Evolutionary conservation across 2,329 filamentous ascomycete genomes (phyloP).

Genomic region (Proliferodiscus dingleyae): DNA sequence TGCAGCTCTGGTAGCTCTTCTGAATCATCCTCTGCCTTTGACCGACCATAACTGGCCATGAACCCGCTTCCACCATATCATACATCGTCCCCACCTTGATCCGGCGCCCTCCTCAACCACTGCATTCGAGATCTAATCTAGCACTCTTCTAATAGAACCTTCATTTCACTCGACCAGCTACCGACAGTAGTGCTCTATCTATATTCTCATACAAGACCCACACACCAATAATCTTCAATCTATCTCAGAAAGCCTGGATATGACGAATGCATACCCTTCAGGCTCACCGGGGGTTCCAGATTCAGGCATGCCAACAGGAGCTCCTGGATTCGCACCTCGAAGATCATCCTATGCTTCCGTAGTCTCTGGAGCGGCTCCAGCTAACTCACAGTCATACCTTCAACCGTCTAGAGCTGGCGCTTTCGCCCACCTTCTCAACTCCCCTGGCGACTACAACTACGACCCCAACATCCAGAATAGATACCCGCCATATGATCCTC

Average conservation of each 20-base stretch:
- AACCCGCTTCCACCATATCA: slow-evolving; percentile 5
- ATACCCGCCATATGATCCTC: slow-evolving; percentile 22
- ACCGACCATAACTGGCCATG: slow-evolving; percentile 1
- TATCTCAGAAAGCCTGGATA: slow-evolving; percentile 4
- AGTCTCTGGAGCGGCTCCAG: slow-evolving; percentile 44
- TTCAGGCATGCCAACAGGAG: slow-evolving; percentile 31
- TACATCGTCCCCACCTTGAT: slow-evolving; percentile 1
- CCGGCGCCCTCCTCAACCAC: background rate
- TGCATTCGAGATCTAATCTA: background rate
- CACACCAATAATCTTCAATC: background rate
- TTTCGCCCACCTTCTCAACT: slow-evolving; percentile 28
- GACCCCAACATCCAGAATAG: slow-evolving; percentile 22
- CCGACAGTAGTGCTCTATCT: background rate
- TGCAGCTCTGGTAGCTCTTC: slow-evolving; percentile 25
- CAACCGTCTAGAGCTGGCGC: slow-evolving; percentile 28
- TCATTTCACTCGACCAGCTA: background rate
- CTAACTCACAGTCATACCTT: slow-evolving; percentile 20
- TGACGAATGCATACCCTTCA: slow-evolving; percentile 30
- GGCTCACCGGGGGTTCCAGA: slow-evolving; percentile 29
- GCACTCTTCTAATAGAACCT: background rate
- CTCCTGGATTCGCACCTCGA: slow-evolving; percentile 39
- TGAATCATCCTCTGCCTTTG: background rate
- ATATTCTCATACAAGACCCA: background rate
- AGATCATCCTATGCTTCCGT: slow-evolving; percentile 60
- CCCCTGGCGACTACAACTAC: slow-evolving; percentile 23